Base-by-base conservation (phyloP, 2,329 filamentous ascomycete genomes). In the Neurospora crassa region DNA sequence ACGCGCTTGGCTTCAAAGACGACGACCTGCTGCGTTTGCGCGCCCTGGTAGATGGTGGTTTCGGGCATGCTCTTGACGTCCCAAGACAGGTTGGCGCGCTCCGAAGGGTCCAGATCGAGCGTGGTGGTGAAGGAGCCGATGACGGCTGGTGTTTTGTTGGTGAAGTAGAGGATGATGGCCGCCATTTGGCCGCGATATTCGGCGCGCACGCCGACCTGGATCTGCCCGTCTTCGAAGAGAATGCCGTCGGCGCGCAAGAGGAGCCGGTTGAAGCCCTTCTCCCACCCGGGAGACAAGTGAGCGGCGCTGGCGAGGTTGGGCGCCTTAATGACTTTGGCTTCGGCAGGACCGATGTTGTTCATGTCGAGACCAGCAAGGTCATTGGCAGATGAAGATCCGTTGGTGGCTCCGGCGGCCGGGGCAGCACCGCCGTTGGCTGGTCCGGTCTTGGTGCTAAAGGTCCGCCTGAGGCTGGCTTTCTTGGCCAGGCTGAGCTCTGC, bases 141-240 rank as follows among this genome's bases (percentile, higher is more conserved):
- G 0, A 91, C 83, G 45, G 92, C 91, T 0, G 93, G 90, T 0
- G 93, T 94, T 83, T 97, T 97, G 85, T 99, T 99, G 73, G 90
- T 92, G 80, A 98, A 97, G 81, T 98, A 99, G 69, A 97, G 84
- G 77, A 99, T 98, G 73, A 99, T 84, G 77, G 96, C 97, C 59
- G 96, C 96, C 83, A 97, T 91, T 79, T 97, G 93, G n/a, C 91
- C 92, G 72, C 96, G 91, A 79, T 97, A 99, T 81, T 99, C 96
- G 11, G 94, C 96, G 43, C 96, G 90, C 69, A 98, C 83, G 41
- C 96, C 96, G 53, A 99, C 87, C 79, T 99, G 95, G 70, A 99
- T 88, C 81, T 99, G 96, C 0, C 91, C 91, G 78, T 99, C 96
- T 81, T 99, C 94, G 79, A 97, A 99, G 0, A 99, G 85, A 10